These are phyloP conservation scores for Jamesozyma rosinii DNA, from an alignment of 805 yeast genomes.

Conservation along the genomic window DNA sequence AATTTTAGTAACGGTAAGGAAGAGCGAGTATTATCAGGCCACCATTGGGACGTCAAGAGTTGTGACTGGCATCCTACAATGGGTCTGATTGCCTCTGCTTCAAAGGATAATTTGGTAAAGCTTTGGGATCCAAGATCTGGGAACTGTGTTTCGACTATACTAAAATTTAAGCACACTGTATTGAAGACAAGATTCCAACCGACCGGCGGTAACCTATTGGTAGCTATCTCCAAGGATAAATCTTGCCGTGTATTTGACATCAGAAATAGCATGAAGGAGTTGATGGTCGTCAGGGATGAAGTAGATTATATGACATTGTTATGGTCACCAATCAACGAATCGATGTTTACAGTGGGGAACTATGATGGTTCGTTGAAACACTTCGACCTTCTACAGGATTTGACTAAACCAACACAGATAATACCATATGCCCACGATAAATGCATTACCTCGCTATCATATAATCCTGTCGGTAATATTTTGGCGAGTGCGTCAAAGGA, in stretches of 20 bases:
- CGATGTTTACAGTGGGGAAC: slow-evolving; percentile 73
- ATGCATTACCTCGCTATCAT: slow-evolving; percentile 81
- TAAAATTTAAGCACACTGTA: slow-evolving; percentile 93
- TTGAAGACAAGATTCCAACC: slow-evolving; percentile 80
- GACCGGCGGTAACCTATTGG: slow-evolving; percentile 60
- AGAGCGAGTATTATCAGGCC: slow-evolving; percentile 76
- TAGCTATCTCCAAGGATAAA: slow-evolving; percentile 82
- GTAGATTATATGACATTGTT: slow-evolving; percentile 76
- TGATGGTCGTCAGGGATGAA: slow-evolving; percentile 67
- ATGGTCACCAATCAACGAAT: slow-evolving; percentile 88
- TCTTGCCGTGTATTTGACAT: slow-evolving; percentile 83
- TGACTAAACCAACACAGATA: slow-evolving; percentile 38
- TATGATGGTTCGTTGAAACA: slow-evolving; percentile 83
- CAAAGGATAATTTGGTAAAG: slow-evolving; percentile 87
- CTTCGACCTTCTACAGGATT: slow-evolving; percentile 40
- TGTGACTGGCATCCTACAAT: slow-evolving; percentile 93
- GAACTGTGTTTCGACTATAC: slow-evolving; percentile 65
- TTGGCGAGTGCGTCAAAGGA: slow-evolving; percentile 91
- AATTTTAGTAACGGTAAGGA: slow-evolving; percentile 81
- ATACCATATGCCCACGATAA: slow-evolving; percentile 93
- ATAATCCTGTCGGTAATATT: slow-evolving; percentile 90
- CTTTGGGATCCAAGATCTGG: slow-evolving; percentile 92
- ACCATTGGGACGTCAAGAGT: slow-evolving; percentile 97
- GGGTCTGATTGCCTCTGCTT: slow-evolving; percentile 84
- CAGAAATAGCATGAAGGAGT: slow-evolving; percentile 65